phyloP scores from a whole-genome alignment of 2,329 filamentous ascomycete genomes.

The Onygenales sp. region DNA sequence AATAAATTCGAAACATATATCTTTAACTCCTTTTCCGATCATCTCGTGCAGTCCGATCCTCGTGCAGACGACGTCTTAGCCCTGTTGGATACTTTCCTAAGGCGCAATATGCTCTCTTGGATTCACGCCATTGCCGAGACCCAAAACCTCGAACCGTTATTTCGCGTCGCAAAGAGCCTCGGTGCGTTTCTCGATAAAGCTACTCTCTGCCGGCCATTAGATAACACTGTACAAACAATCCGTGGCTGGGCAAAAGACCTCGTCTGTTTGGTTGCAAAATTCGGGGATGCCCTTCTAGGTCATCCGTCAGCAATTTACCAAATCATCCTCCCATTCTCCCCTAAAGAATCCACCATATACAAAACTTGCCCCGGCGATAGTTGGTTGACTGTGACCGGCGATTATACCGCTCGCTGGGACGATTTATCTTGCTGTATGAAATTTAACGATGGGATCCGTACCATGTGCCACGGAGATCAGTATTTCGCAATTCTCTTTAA shows the following conservation, averaged over 20 bases:
- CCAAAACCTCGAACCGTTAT: conserved; percentile 8
- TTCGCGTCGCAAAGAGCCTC: conserved; percentile 5
- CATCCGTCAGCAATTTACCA: no score
- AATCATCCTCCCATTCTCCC: no score
- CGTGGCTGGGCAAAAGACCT: no score
- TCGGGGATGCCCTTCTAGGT: no score
- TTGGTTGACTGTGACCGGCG: conserved; percentile 17
- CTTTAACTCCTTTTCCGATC: conserved; percentile 23
- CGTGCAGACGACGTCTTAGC: conserved; percentile 14
- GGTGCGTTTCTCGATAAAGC: no score
- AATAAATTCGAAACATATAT: conserved; percentile 21
- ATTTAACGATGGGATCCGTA: conserved; percentile 13
- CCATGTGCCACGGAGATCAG: conserved; percentile 11
- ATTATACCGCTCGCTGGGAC: conserved; percentile 19
- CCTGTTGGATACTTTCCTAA: conserved; percentile 21
- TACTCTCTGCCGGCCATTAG: no score
- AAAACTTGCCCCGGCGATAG: not conserved
- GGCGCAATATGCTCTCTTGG: conserved; percentile 28
- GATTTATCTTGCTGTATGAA: conserved; percentile 23
- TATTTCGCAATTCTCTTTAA: conserved; percentile 16
- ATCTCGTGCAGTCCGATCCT: conserved; percentile 21
- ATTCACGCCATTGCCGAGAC: conserved; percentile 20
- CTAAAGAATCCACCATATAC: no score
- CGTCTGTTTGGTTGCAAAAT: no score
- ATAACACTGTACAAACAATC: no score